Evolutionary conservation across 2,329 filamentous ascomycete genomes (phyloP), one percentile per base, ranked within the genome.

Genomic region (Rugonectria rugulosa): DNA sequence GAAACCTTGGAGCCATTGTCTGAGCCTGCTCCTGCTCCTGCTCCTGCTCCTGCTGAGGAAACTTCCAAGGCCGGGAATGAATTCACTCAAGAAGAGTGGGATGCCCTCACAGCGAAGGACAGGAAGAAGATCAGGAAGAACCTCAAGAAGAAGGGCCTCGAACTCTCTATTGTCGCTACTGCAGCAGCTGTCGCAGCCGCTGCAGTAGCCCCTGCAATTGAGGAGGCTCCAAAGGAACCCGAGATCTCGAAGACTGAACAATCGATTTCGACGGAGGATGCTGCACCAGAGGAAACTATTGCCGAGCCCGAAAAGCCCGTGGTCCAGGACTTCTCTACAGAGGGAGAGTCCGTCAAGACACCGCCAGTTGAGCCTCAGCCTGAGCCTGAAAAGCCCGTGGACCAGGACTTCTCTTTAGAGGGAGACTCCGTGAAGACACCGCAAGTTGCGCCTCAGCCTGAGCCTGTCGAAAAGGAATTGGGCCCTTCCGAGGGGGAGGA

Each of bases 61-160:
- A 21, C 15, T 15, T 15, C 31, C 6, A 36, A 47, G 27, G 57
- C 51, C 21, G 64, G 64, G 24, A 62, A 67, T n/a, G 60, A 64
- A 38, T 63, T 62, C 15, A 64, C 61, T 4, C 57, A 48, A 2
- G 56, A 67, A 41, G 61, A 59, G n/a, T 67, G 64, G 64, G 38
- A 52, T 6, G 59, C 29, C 12, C 53, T 67, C 19, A 50, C 26
- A 20, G 45, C 32, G 20, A 67, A 66, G 51, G 64, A 67, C 2
- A 67, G 56, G 40, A 67, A 64, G 59, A 60, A 61, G 43, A 59
- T 67, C 45, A 67, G 52, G 31, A 67, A 64, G 37, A 61, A 57
- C 15, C 62, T 67, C 8, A 64, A 53, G 48, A 67, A 66, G 45
- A 60, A 57, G 59, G 63, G 59, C 20, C 7, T 40, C 12, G 37